Percentiles rank a stretch among this genome's conserved stretches.
These are phyloP conservation scores for Fraxinus platypoda DNA, from an alignment of 305 asterid species.

Conservation along the genomic window DNA sequence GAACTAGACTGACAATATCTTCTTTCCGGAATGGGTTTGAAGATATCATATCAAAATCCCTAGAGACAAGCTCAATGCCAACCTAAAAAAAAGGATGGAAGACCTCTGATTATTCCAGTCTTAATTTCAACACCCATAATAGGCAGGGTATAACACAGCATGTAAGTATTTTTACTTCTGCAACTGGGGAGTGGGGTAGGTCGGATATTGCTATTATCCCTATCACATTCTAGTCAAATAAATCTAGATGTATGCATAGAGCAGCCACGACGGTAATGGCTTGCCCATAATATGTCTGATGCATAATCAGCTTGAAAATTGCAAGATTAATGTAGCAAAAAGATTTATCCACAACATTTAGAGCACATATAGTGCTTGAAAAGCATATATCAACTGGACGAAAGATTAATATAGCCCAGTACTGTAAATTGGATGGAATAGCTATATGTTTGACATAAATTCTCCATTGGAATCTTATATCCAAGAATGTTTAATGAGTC, in stretches of 20 bases:
- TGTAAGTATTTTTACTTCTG: background rate
- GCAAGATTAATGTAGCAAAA: background rate
- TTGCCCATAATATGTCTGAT: background rate
- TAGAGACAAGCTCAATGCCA: slow-evolving; percentile 94
- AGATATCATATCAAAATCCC: slow-evolving; percentile 89
- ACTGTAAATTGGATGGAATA: background rate
- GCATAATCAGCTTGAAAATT: background rate
- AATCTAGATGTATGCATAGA: background rate
- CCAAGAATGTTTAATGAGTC: background rate
- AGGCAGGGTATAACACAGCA: slow-evolving; percentile 11
- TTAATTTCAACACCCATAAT: background rate
- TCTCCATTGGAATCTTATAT: background rate
- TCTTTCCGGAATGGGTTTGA: slow-evolving; percentile 71
- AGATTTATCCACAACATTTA: background rate
- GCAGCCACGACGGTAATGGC: background rate
- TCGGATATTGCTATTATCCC: background rate
- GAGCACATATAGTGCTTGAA: background rate
- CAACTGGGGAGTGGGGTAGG: slow-evolving; percentile 5
- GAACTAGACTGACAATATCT: slow-evolving; percentile 89
- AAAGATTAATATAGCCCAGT: background rate
- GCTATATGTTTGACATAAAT: background rate
- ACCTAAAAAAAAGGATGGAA: slow-evolving; percentile 50
- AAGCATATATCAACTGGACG: background rate
- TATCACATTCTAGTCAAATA: background rate
- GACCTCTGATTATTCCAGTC: background rate